phyloP scores from a whole-genome alignment of 106 monocot genomes.

The Dendrobium chrysotoxum region DNA sequence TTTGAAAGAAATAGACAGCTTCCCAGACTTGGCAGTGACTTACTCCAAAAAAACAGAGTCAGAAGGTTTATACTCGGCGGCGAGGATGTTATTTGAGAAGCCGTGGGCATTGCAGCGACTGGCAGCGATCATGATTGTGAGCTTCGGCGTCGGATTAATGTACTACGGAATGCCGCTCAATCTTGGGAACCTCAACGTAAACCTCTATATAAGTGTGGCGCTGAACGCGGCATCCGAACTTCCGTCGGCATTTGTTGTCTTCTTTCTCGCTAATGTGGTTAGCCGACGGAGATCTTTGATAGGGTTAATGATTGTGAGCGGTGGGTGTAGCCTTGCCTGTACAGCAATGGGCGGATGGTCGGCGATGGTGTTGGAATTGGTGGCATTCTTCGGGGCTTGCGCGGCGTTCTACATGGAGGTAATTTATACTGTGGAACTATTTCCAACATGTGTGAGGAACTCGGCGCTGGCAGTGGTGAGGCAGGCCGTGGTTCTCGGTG shows the following conservation, averaged over 20 bases:
- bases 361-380: slow-evolving; percentile 41
- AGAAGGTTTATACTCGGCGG: slow-evolving; percentile 41
- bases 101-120: slow-evolving; percentile 33
- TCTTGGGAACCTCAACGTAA: slow-evolving; percentile 67
- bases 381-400: slow-evolving; percentile 75
- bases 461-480: slow-evolving; percentile 67
- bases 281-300: slow-evolving; percentile 49
- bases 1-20: background rate
- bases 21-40: background rate
- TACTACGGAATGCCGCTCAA: slow-evolving; percentile 49
- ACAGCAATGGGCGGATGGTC: slow-evolving; percentile 42
- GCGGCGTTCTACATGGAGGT: slow-evolving; percentile 43
- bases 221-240: slow-evolving; percentile 72
- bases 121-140: slow-evolving; percentile 35
- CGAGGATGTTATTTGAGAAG: slow-evolving; percentile 17
- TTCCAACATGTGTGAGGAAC: slow-evolving; percentile 36
- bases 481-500: slow-evolving; percentile 73
- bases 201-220: slow-evolving; percentile 67
- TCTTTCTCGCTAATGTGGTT: slow-evolving; percentile 40
- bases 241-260: slow-evolving; percentile 31
- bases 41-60: background rate
- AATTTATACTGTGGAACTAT: slow-evolving; percentile 66
- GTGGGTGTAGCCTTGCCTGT: slow-evolving; percentile 28
- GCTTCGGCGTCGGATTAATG: slow-evolving; percentile 64
- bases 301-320: slow-evolving; percentile 31